These are phyloP conservation scores for Vitellaria paradoxa DNA, from an alignment of 179 eudicot species.

Conservation along the genomic window DNA sequence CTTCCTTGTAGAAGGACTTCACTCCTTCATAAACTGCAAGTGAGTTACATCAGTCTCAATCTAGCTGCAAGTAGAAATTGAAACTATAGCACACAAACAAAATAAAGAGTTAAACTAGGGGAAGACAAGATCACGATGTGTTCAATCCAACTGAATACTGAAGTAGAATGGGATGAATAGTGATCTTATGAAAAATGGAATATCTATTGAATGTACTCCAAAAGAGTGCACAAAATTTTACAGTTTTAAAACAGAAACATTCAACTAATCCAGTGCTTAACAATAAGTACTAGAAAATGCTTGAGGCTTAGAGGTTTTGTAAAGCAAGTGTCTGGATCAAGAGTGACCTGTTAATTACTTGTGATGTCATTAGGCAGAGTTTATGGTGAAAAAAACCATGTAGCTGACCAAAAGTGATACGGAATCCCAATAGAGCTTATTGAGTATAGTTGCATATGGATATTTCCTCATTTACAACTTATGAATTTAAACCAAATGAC, in stretches of 20 bases:
- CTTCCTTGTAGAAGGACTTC: slow-evolving; percentile 88
- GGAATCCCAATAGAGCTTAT: no score
- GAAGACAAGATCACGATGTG: neutral
- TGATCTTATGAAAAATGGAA: neutral
- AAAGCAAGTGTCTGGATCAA: no score
- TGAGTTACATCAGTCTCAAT: slow-evolving; percentile 15
- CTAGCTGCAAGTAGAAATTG: neutral
- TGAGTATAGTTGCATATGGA: no score
- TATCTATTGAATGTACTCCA: neutral
- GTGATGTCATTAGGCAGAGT: no score
- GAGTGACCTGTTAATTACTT: neutral
- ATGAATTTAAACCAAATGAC: no score
- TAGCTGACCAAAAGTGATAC: no score
- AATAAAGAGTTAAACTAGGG: slow-evolving; percentile 4
- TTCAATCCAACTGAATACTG: slow-evolving; percentile 5
- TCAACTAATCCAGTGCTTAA: neutral
- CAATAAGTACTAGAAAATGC: neutral
- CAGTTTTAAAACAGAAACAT: neutral
- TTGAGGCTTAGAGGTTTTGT: neutral
- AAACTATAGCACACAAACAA: neutral
- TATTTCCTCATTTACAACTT: no score
- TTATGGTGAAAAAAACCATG: no score
- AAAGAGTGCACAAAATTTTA: neutral
- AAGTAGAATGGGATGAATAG: neutral
- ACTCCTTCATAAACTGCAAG: slow-evolving; percentile 83